These are phyloP conservation scores for Casaregolazyma lundiana DNA, from an alignment of 1,139 yeast species.

Conservation along the genomic window DNA sequence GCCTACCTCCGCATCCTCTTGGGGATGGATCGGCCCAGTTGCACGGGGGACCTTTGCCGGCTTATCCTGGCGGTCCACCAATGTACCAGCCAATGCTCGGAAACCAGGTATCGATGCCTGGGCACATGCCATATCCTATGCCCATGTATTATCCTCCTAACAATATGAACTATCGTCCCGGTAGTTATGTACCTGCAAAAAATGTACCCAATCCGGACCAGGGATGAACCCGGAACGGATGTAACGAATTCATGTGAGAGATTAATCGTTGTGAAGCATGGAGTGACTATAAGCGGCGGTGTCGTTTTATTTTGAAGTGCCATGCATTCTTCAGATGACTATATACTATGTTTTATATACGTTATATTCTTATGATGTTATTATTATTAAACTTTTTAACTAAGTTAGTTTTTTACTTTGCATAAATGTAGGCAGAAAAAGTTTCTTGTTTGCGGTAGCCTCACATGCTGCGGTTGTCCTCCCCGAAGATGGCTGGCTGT, in stretches of 20 bases:
- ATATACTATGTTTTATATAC: background rate
- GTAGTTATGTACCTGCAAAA: background rate
- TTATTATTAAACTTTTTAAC: background rate
- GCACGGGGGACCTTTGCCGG: background rate
- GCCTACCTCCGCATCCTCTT: background rate
- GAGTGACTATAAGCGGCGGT: background rate
- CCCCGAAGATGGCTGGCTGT: no score
- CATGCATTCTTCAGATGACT: background rate
- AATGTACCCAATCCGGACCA: background rate
- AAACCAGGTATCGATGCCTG: conserved; percentile 1
- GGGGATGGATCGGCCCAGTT: background rate
- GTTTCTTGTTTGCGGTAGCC: background rate
- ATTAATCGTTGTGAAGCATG: background rate
- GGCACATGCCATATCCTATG: conserved; percentile 6
- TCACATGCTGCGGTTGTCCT: no score
- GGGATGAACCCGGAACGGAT: background rate
- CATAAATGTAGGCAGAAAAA: background rate
- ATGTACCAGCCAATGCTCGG: conserved; percentile 8
- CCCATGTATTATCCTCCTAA: conserved; percentile 6
- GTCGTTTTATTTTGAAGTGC: background rate
- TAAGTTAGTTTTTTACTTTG: background rate
- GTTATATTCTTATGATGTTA: background rate
- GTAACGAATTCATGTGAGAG: background rate
- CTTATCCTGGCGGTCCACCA: background rate
- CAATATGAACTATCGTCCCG: background rate